Evolutionary conservation across 257 asterid genomes (phyloP).

Genomic region (Striga asiatica): DNA sequence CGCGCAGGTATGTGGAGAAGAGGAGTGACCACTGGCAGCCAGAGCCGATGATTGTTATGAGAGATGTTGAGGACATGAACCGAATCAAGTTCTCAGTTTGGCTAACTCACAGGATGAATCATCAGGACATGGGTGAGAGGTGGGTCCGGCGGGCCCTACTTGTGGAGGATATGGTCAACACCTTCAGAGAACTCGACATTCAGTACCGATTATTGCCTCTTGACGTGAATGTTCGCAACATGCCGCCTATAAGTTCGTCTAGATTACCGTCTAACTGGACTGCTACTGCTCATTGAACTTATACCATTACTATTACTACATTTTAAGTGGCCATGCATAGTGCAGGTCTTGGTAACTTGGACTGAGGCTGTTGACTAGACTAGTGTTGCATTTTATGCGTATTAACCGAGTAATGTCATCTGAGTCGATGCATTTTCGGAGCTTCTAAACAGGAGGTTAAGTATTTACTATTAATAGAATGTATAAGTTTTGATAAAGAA

Average conservation of each 20-base stretch:
- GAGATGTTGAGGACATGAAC: constrained; percentile 87
- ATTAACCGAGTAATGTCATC: no score
- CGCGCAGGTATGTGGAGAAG: constrained; percentile 48
- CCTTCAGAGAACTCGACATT: constrained; percentile 66
- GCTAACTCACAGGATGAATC: constrained; percentile 69
- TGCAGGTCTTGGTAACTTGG: no score
- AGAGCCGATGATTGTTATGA: constrained; percentile 60
- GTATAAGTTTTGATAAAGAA: no score
- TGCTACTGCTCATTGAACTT: constrained; percentile 21
- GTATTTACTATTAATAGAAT: no score
- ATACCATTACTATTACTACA: no score
- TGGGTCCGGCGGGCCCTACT: constrained; percentile 60
- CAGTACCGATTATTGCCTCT: constrained; percentile 69
- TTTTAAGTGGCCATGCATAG: no score
- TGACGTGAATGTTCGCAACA: constrained; percentile 59
- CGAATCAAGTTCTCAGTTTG: constrained; percentile 66
- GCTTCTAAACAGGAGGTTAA: no score
- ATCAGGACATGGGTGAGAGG: constrained; percentile 91
- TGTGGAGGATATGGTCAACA: constrained; percentile 69
- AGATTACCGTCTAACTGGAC: constrained; percentile 76
- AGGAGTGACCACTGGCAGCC: constrained; percentile 76
- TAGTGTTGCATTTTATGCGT: no score
- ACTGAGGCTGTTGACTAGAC: no score
- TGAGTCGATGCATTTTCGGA: no score
- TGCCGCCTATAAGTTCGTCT: constrained; percentile 48